phyloP scores from a whole-genome alignment of 2,329 filamentous ascomycete species.

The Thermoascus crustaceus region DNA sequence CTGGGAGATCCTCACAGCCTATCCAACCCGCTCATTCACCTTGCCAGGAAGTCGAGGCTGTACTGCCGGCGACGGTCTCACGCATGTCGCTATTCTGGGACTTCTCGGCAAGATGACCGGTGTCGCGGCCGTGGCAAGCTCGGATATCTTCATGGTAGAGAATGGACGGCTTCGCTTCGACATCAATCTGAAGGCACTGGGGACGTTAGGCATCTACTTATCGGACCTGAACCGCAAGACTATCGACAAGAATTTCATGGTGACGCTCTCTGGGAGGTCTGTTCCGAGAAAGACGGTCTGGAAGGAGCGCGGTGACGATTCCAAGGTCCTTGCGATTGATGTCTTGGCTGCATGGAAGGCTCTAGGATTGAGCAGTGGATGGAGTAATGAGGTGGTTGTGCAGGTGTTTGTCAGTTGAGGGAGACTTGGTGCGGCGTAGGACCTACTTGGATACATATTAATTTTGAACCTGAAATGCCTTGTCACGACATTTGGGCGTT shows the following conservation, averaged over 20 bases:
- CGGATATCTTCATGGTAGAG: conserved; percentile 49
- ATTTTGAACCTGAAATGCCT: too few species aligned
- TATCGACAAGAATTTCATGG: conserved; percentile 60
- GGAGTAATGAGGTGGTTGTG: conserved; percentile 71
- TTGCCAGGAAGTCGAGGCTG: conserved; percentile 22
- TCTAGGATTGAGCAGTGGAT: conserved; percentile 60
- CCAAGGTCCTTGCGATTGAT: conserved; percentile 67
- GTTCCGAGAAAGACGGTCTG: conserved; percentile 60
- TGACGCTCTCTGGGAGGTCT: conserved; percentile 62
- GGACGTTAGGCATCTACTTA: conserved; percentile 63
- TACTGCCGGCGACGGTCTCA: conserved; percentile 20
- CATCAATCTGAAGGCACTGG: conserved; percentile 70
- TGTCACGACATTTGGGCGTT: too few species aligned
- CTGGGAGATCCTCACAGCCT: conserved; percentile 76
- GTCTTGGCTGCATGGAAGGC: conserved; percentile 68
- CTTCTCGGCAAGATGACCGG: conserved; percentile 86
- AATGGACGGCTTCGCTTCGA: conserved; percentile 58
- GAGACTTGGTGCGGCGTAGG: too few species aligned
- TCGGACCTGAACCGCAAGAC: conserved; percentile 56
- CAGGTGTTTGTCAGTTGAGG: conserved; percentile 48
- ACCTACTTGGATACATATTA: too few species aligned
- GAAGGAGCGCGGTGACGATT: conserved; percentile 36
- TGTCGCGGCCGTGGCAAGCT: conserved; percentile 63
- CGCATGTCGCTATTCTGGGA: conserved; percentile 60
- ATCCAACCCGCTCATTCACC: conserved; percentile 53